Percentiles rank a stretch among this genome's conserved stretches.
Conservation (phyloP, 768 basidiomycete genomes). For the Strobilomyces dryophilus region DNA sequence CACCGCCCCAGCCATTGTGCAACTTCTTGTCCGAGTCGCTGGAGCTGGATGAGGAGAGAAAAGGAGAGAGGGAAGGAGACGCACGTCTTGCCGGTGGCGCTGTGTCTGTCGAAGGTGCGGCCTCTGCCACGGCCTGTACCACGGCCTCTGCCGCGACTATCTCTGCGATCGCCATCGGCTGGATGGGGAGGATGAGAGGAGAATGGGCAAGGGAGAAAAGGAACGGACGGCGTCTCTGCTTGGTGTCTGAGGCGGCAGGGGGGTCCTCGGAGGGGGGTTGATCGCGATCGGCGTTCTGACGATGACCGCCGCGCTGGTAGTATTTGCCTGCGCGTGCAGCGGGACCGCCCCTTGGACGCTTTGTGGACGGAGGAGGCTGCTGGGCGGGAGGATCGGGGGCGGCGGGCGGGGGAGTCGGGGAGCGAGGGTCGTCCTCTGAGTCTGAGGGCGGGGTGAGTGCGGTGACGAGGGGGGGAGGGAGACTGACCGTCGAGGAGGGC, state of each 20-base stretch:
- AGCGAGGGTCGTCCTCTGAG: slow-evolving; percentile 44
- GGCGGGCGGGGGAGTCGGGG: slow-evolving; percentile 34
- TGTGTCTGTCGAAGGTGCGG: slow-evolving; percentile 82
- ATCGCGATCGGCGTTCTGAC: slow-evolving; percentile 36
- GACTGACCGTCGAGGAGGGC: slow-evolving; percentile 73
- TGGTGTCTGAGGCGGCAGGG: slow-evolving; percentile 29
- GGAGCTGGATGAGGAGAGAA: slow-evolving; percentile 11
- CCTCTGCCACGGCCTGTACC: slow-evolving; percentile 53
- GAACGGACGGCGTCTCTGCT: slow-evolving; percentile 31
- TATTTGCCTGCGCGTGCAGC: slow-evolving; percentile 66
- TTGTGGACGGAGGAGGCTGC: slow-evolving; percentile 34
- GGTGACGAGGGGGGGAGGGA: background rate
- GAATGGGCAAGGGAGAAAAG: background rate
- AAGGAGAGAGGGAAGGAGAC: slow-evolving; percentile 25
- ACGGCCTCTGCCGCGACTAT: slow-evolving; percentile 44
- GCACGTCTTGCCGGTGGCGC: slow-evolving; percentile 78
- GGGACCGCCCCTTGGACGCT: slow-evolving; percentile 52
- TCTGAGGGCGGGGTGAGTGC: background rate
- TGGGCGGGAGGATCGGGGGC: slow-evolving; percentile 29
- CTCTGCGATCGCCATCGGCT: slow-evolving; percentile 43
- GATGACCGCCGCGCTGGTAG: slow-evolving; percentile 60
- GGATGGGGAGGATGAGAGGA: slow-evolving; percentile 7
- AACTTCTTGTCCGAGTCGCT: slow-evolving; percentile 96
- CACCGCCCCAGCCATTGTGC: slow-evolving; percentile 93
- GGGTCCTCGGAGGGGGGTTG: slow-evolving; percentile 38